These are phyloP conservation scores for Astragalus membranaceus DNA, from an alignment of 306 rosid species.

Conservation along the genomic window DNA sequence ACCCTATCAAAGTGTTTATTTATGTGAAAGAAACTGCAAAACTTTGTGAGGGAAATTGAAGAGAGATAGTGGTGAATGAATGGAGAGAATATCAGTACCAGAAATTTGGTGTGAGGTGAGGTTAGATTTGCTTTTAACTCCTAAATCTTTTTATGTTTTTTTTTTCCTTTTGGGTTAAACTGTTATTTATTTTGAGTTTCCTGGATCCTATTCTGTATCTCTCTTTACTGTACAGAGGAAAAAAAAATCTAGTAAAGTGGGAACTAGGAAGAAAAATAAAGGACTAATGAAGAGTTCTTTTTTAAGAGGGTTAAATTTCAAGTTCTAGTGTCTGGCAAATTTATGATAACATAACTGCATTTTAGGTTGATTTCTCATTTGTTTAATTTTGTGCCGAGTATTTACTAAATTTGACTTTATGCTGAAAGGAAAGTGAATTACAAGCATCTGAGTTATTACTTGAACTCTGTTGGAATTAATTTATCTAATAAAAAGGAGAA, in stretches of 20 bases:
- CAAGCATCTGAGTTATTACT: too few species aligned
- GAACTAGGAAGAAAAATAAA: not conserved
- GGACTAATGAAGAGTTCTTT: not conserved
- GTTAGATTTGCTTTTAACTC: constrained; percentile 27
- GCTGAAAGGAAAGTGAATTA: not conserved
- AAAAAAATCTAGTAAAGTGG: not conserved
- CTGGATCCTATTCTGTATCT: not conserved
- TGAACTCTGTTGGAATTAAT: not conserved
- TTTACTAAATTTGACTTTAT: not conserved
- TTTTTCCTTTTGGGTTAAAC: not conserved
- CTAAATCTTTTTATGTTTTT: not conserved
- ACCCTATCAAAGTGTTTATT: not conserved
- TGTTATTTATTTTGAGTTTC: not conserved
- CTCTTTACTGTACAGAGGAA: not conserved
- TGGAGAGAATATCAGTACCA: not conserved
- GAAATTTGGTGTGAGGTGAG: constrained; percentile 23
- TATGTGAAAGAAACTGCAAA: constrained; percentile 8
- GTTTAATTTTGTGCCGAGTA: too few species aligned
- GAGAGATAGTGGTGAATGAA: not conserved
- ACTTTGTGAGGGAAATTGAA: not conserved
- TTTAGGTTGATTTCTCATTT: too few species aligned
- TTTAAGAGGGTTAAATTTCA: not conserved
- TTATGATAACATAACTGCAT: too few species aligned
- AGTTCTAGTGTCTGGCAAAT: too few species aligned
- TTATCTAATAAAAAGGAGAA: not conserved